Evolutionary conservation across 2,329 filamentous ascomycete genomes (phyloP).

Genomic region (Penicillium sp.): DNA sequence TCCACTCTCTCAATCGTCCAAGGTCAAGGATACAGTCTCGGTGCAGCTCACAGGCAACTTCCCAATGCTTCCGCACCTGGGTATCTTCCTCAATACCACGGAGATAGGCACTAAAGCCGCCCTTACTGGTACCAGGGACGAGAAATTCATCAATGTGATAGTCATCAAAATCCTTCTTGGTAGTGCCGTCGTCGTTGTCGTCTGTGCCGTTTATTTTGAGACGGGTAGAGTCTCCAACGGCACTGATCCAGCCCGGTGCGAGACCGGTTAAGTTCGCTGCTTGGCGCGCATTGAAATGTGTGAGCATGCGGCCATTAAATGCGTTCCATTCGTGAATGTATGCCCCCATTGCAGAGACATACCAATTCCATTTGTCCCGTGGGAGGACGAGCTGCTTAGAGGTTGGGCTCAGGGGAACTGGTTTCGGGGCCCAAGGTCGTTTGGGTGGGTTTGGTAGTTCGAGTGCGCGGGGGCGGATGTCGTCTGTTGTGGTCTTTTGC

Average conservation of each 20-base stretch:
- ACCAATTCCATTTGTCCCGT: slow-evolving; percentile 49
- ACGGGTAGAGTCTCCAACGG: slow-evolving; percentile 47
- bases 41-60: slow-evolving; percentile 47
- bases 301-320: slow-evolving; percentile 55
- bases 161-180: slow-evolving; percentile 15
- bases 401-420: slow-evolving; percentile 18
- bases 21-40: slow-evolving; percentile 42
- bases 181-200: slow-evolving; percentile 19
- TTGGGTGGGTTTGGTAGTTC: slow-evolving; percentile 52
- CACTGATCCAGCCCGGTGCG: slow-evolving; percentile 50
- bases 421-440: slow-evolving; percentile 41
- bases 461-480: slow-evolving; percentile 38
- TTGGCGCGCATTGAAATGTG: slow-evolving; percentile 55
- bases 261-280: slow-evolving; percentile 46
- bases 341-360: slow-evolving; percentile 51
- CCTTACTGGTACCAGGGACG: slow-evolving; percentile 31
- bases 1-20: slow-evolving; percentile 38
- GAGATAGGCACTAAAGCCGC: slow-evolving; percentile 45
- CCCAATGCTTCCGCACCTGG: slow-evolving; percentile 47
- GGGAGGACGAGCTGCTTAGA: slow-evolving; percentile 41
- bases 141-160: slow-evolving; percentile 26
- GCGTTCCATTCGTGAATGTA: slow-evolving; percentile 57
- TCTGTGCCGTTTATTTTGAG: slow-evolving; percentile 27
- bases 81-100: slow-evolving; percentile 46
- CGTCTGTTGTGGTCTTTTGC: slow-evolving; percentile 40